Evolutionary conservation across 1,139 yeast species (phyloP), one percentile per base, ranked within the genome.

Genomic region (Taphrina betulina): DNA sequence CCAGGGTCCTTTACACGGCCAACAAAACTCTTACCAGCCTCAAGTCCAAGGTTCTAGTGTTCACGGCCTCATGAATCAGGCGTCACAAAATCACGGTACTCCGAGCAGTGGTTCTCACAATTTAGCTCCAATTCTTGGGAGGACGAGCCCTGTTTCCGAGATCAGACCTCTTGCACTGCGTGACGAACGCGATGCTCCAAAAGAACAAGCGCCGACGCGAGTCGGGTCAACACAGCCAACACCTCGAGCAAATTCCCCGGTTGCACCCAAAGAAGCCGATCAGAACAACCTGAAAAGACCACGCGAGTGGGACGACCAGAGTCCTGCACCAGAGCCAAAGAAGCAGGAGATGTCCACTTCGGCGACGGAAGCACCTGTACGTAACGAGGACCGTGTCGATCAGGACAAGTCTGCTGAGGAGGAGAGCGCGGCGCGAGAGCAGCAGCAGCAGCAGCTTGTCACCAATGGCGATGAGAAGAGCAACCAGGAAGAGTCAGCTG

Each of bases 91-190:
- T 5, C 33, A 8, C 4, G 17, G 17, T 5, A 19, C 16, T 37
- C 42, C 22, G 5, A 7, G n/a, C 19, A 23, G 50, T 10, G 51
- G 46, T 20, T 42, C 50, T 7, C n/a, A n/a, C n/a, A 52, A 37
- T 26, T 22, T 52, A 14, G 57, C 57, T 2, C 57, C 57, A 10
- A 52, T 52, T 42, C 43, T 52, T 8, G 57, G 57, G 14, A 36
- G 57, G 19, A 44, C 51, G n/a, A 52, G 55, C 40, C 53, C 60
- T 17, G 60, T 38, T 23, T 23, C 48, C 12, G 48, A 44, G 24
- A 36, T 57, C 45, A 53, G 51, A 33, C 16, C 58, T 12, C 31
- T 42, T 19, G 57, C 59, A 7, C 10, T 40, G 2, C 31, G 44
- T 12, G 44, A 40, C 20, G 53, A 48, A 3, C 59, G 12, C 58